phyloP scores from a whole-genome alignment of 148 eudicot genomes.

The Silene latifolia region DNA sequence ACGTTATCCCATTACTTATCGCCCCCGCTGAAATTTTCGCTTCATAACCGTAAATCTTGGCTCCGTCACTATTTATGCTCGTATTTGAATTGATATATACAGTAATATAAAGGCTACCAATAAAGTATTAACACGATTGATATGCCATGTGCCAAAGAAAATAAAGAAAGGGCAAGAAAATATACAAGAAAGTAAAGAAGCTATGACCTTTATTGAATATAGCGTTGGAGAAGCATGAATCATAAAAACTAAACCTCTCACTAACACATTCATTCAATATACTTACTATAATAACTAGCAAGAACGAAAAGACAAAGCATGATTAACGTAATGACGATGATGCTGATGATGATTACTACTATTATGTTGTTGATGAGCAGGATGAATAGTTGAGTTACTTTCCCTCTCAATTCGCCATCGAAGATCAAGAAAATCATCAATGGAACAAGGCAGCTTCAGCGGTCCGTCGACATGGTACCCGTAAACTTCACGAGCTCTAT shows the following conservation, averaged over 20 bases:
- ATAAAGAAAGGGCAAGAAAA: not conserved
- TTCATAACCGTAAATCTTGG: too few relatives aligned
- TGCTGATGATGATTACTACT: not conserved
- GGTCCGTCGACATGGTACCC: conserved; percentile 50
- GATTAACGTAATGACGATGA: conserved; percentile 12
- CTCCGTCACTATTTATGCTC: too few relatives aligned
- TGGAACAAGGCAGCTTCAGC: conserved; percentile 47
- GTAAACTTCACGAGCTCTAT: conserved; percentile 45
- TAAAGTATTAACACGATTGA: too few relatives aligned
- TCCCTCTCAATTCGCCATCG: conserved; percentile 44
- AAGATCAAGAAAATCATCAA: conserved; percentile 44
- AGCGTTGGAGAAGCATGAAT: conserved; percentile 28
- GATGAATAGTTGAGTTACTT: not conserved
- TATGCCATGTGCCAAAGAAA: not conserved
- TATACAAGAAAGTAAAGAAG: not conserved
- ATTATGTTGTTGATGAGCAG: too few relatives aligned
- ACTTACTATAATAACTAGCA: conserved; percentile 15
- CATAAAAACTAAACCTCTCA: conserved; percentile 11
- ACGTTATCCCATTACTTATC: too few relatives aligned
- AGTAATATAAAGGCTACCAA: too few relatives aligned
- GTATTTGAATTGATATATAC: too few relatives aligned
- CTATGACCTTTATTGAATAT: not conserved
- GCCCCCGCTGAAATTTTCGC: too few relatives aligned
- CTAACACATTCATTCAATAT: not conserved
- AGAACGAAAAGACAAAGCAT: conserved; percentile 37